Percentiles rank a stretch among this genome's conserved stretches.
Conservation (phyloP, 2,329 filamentous ascomycete genomes). For the Talaromyces rugulosus region DNA sequence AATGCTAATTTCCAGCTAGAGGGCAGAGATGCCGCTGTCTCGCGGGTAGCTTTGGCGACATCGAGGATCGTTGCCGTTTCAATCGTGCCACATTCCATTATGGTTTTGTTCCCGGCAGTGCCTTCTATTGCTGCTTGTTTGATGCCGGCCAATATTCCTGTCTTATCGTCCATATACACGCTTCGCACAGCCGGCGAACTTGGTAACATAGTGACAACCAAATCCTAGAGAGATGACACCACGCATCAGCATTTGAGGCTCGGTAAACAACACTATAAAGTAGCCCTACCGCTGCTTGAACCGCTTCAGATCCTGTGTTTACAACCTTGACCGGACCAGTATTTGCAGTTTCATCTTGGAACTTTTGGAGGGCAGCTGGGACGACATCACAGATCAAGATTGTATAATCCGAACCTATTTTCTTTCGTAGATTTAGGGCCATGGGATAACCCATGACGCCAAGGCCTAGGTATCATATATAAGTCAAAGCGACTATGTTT, state of each 20-base stretch:
- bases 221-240: conserved; percentile 26
- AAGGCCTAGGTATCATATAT: conserved; percentile 21
- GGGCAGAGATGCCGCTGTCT: conserved; percentile 22
- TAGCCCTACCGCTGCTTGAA: conserved; percentile 29
- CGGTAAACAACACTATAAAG: neutral
- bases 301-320: conserved; percentile 35
- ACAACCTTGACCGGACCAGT: conserved; percentile 32
- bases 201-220: conserved; percentile 50
- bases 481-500: neutral
- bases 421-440: conserved; percentile 38
- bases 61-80: conserved; percentile 47
- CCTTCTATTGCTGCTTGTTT: conserved; percentile 33
- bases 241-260: neutral
- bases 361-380: conserved; percentile 30
- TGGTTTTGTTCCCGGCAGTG: conserved; percentile 39
- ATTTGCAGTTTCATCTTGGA: conserved; percentile 30
- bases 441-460: conserved; percentile 43
- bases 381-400: conserved; percentile 39
- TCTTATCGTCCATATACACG: conserved; percentile 44
- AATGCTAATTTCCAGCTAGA: conserved; percentile 27
- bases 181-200: conserved; percentile 47
- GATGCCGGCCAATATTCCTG: conserved; percentile 31
- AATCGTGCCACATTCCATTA: conserved; percentile 51
- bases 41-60: conserved; percentile 32
- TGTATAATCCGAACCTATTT: conserved; percentile 25